Percentiles rank a stretch among this genome's conserved stretches.
Evolutionary conservation across 2,329 filamentous ascomycete genomes (phyloP).

Genomic region (Sporothrix inflata): DNA sequence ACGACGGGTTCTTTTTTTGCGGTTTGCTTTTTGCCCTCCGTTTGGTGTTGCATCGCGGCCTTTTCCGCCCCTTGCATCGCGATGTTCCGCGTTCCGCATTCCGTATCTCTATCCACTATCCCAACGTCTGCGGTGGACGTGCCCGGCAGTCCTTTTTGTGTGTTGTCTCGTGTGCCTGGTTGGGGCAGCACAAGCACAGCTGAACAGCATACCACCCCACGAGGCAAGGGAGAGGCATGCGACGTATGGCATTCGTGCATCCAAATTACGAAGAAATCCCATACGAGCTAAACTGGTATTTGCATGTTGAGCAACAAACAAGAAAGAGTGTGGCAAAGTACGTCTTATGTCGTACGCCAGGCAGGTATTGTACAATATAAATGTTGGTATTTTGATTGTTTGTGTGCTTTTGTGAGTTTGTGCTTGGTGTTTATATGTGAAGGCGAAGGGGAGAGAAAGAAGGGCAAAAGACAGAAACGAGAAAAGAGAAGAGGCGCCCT

Average conservation of each 20-base stretch:
- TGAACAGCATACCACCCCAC: constrained; percentile 15
- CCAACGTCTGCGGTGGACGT: background rate
- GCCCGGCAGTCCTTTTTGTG: background rate
- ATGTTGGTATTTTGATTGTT: background rate
- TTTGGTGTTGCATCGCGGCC: background rate
- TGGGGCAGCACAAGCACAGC: background rate
- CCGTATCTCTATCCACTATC: background rate
- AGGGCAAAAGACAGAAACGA: background rate
- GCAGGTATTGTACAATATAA: background rate
- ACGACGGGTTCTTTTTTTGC: background rate
- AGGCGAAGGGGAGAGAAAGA: background rate
- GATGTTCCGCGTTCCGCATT: background rate
- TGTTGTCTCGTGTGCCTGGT: background rate
- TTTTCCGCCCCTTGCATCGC: constrained; percentile 1
- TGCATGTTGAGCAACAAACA: too few relatives aligned
- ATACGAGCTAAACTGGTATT: background rate
- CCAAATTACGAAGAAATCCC: background rate
- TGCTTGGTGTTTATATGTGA: background rate
- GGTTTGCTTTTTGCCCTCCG: background rate
- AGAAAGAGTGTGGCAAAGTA: background rate
- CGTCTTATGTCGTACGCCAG: background rate
- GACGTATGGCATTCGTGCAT: background rate
- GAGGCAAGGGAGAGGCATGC: constrained; percentile 9
- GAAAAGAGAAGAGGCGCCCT: background rate
- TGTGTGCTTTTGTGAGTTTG: constrained; percentile 3